phyloP scores from a whole-genome alignment of 2,329 filamentous ascomycete species.

The Hypomyces perniciosus region DNA sequence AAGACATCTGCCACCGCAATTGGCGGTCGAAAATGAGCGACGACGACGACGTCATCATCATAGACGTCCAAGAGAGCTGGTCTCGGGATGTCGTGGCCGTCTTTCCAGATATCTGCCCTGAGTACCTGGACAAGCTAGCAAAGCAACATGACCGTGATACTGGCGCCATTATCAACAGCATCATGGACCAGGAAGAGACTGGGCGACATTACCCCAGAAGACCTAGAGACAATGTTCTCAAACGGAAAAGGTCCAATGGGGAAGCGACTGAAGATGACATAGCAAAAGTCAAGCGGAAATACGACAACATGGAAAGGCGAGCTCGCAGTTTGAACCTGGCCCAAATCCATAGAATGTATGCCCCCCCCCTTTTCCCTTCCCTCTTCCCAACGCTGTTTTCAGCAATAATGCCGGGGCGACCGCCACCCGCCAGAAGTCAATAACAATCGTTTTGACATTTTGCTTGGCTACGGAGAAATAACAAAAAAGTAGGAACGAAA shows the following conservation, averaged over 20 bases:
- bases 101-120: slow-evolving; percentile 42
- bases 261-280: slow-evolving; percentile 13
- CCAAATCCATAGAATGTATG: background rate
- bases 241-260: slow-evolving; percentile 35
- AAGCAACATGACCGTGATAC: slow-evolving; percentile 23
- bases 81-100: slow-evolving; percentile 20
- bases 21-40: slow-evolving; percentile 9
- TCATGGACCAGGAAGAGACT: slow-evolving; percentile 36
- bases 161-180: slow-evolving; percentile 28
- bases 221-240: slow-evolving; percentile 21
- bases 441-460: too few species aligned
- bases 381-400: background rate
- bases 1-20: background rate
- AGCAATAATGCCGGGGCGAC: background rate
- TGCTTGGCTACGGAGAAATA: too few species aligned
- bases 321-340: background rate
- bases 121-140: slow-evolving; percentile 29
- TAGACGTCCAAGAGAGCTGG: slow-evolving; percentile 12
- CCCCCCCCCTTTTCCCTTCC: background rate
- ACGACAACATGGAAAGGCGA: background rate
- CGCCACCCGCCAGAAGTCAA: too few species aligned
- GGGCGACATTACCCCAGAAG: slow-evolving; percentile 33
- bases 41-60: background rate
- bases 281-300: background rate
- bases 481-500: background rate